phyloP scores from a whole-genome alignment of 345 rosid species.

The Citrus maxima region DNA sequence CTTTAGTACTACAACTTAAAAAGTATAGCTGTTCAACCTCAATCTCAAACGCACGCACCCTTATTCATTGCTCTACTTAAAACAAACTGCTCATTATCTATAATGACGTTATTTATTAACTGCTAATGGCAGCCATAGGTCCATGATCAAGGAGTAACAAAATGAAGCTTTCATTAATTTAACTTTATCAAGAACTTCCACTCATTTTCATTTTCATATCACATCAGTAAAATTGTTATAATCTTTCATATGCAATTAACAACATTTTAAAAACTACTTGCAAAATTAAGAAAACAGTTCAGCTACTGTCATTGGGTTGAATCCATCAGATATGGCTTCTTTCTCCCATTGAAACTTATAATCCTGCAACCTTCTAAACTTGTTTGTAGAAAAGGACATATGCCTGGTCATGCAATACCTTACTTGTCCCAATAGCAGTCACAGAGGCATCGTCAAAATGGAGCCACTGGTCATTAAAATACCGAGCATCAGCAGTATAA shows the following conservation, averaged over 20 bases:
- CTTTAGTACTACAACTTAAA: too few species aligned
- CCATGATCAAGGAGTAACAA: not conserved
- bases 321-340: not conserved
- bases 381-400: conserved; percentile 90
- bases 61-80: not conserved
- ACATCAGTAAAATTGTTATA: not conserved
- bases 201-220: not conserved
- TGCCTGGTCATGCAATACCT: conserved; percentile 90
- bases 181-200: not conserved
- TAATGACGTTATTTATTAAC: too few species aligned
- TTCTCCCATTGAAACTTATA: not conserved
- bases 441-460: conserved; percentile 83
- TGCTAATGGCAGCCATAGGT: not conserved
- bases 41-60: too few species aligned
- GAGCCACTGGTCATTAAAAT: conserved; percentile 71
- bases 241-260: not conserved
- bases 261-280: not conserved
- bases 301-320: not conserved
- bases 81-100: too few species aligned
- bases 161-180: not conserved
- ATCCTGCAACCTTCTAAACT: conserved; percentile 33
- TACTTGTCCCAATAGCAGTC: conserved; percentile 50
- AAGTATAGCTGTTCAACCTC: too few species aligned
- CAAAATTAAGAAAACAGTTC: not conserved
- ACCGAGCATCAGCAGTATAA: conserved; percentile 80